Evolutionary conservation across 2,329 filamentous ascomycete species (phyloP).

Genomic region (Xylaria multiplex): DNA sequence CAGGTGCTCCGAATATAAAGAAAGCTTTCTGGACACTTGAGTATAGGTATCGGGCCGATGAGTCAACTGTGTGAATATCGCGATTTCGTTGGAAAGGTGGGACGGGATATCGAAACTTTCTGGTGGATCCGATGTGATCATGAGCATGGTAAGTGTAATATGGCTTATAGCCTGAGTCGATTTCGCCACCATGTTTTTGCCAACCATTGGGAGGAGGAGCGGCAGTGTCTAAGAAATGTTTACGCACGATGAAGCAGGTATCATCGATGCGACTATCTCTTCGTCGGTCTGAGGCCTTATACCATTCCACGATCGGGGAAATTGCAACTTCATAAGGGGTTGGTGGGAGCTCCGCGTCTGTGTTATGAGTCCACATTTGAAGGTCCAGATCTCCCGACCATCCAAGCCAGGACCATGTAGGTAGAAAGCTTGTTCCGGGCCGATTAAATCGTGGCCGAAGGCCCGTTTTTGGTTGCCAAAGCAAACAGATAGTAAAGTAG

Average conservation of each 20-base stretch:
- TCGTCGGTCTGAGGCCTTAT: slow-evolving; percentile 11
- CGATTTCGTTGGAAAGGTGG: slow-evolving; percentile 19
- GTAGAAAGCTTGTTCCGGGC: slow-evolving; percentile 2
- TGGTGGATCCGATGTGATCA: slow-evolving; percentile 11
- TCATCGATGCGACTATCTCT: slow-evolving; percentile 11
- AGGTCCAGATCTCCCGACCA: slow-evolving; percentile 23
- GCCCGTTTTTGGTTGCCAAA: slow-evolving; percentile 20
- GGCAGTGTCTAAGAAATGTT: slow-evolving; percentile 1
- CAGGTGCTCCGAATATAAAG: slow-evolving; percentile 11
- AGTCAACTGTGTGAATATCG: slow-evolving; percentile 15
- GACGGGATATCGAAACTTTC: slow-evolving; percentile 25
- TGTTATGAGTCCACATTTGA: slow-evolving; percentile 25
- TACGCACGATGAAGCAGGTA: slow-evolving; percentile 14
- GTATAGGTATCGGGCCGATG: slow-evolving; percentile 17
- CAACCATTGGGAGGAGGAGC: slow-evolving; percentile 11
- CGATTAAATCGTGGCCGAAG: slow-evolving; percentile 18
- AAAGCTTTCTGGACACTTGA: slow-evolving; percentile 17
- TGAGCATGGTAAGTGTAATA: slow-evolving; percentile 23
- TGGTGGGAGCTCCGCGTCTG: slow-evolving; percentile 17
- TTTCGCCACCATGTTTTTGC: slow-evolving; percentile 12
- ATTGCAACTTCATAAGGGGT: slow-evolving; percentile 15
- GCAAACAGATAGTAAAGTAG: slow-evolving; percentile 28
- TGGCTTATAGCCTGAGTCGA: slow-evolving; percentile 1
- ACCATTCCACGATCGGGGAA: slow-evolving; percentile 18
- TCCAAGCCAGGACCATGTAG: slow-evolving; percentile 26